Evolutionary conservation across 768 basidiomycete species (phyloP), one percentile per base, ranked within the genome.

Genomic region (Trametes cingulata): DNA sequence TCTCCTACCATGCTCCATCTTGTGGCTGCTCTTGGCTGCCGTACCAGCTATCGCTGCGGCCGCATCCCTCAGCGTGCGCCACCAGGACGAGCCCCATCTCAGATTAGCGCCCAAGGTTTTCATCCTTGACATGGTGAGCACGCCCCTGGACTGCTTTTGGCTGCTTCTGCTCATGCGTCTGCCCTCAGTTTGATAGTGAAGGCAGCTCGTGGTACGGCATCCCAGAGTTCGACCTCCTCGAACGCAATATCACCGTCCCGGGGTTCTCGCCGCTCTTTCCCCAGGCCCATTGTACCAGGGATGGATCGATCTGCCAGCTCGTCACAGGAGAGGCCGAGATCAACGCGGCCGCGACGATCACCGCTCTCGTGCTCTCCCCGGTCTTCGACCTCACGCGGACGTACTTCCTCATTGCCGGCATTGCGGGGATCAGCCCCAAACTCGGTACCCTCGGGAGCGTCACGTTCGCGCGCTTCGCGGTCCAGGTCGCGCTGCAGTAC

Each of bases 321-420:
- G 73, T 71, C 33, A 75, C 74, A 2, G 76, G 74, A 9, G 73
- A 76, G 60, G 71, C 55, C 19, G 78, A 79, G 65, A 79, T 80
- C 68, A 79, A 80, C 60, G 77, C 78, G 0, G 77, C 77, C 17
- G 39, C 55, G 25, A 14, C 61, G 13, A 69, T 75, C 42, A 63
- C 69, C 25, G 72, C 78, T 0, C 64, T 79, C 51, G 61, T 74
- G 10, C 65, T 72, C 50, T 67, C 74, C 0, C 52, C 69, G 0
- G 27, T 64, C 9, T 80, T 80, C 67, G 67, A 79, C 66, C 69
- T 79, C 54, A 71, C 60, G 0, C 49, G 61, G 33, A 78, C 77
- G 3, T 80, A 80, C 64, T 80, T 77, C 68, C 66, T 78, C 39
- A 66, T 78, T 48, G 75, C 73, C 8, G 78, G 78, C 50, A 75